Base-by-base conservation (phyloP, 345 rosid species). In the Populus deltoides region DNA sequence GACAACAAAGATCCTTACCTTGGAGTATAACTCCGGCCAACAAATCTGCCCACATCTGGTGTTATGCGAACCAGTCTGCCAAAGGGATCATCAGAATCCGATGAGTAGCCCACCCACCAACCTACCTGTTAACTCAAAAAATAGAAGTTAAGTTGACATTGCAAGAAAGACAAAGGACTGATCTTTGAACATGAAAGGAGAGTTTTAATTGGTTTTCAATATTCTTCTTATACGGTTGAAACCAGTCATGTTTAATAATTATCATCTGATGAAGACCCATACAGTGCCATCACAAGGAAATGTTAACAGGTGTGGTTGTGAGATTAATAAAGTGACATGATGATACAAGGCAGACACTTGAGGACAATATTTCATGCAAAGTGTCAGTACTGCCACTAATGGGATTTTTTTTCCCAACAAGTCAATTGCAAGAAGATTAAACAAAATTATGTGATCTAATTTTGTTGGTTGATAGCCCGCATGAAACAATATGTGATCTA, bases 61-160 rank as follows among this genome's bases (percentile, higher is more conserved):
- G 94, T 89, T 86, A 95, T 90, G 71, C 82, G 92, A 70, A 95
- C 86, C 74, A 95, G 83, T 84, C 88, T 89, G 11, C 99, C 98
- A 85, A 93, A 93, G 68, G 96, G 98, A 79, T 93, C 96, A 55
- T 88, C 91, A 51, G 94, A 88, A 65, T 87, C 97, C 73, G 88
- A 86, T 45, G 99, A 87, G 81, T 87, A 91, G 77, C 98, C 92
- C 79, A 93, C 97, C 99, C 99, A 95, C 99, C 99, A 95, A 59
- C 99, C 99, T 66, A 95, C 90, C 99, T 95, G 90, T 72, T 38
- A 77, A 73, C 68, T 83, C 74, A 77, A 68, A 77, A 74, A 68
- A 78, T 31, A 66, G 78, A 70, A 55, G 25, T 72, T 57, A 74
- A 31, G 13, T 70, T 31, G 72, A 73, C 68, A 65, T 36, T 22